Conservation (phyloP, 1,284 basidiomycete genomes). For the Microbotryum violaceum region DNA sequence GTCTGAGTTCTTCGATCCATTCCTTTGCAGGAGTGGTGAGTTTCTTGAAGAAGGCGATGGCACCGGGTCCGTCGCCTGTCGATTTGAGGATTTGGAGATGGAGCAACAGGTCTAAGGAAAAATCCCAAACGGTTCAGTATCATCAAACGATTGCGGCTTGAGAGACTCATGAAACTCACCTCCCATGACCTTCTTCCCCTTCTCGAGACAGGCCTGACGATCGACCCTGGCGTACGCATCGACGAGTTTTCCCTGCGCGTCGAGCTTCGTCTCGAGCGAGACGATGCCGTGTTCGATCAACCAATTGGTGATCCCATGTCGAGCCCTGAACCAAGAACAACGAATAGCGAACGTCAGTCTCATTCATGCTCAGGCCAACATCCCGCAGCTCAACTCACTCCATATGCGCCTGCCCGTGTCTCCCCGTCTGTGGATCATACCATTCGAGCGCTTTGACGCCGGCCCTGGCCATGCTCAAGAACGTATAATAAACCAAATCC, state of each 20-base stretch:
- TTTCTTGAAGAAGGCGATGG: constrained; percentile 59
- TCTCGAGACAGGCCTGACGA: constrained; percentile 55
- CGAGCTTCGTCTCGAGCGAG: constrained; percentile 50
- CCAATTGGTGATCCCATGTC: constrained; percentile 70
- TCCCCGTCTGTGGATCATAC: constrained; percentile 67
- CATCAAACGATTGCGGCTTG: no score
- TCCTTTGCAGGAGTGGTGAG: constrained; percentile 61
- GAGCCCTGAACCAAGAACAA: constrained; percentile 34
- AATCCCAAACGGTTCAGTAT: no score
- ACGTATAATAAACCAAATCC: constrained; percentile 69
- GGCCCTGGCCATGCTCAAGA: constrained; percentile 67
- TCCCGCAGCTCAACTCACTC: constrained; percentile 2
- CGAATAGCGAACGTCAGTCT: no score
- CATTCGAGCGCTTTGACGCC: constrained; percentile 66
- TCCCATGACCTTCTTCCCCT: constrained; percentile 59
- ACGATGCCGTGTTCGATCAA: constrained; percentile 64
- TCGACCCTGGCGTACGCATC: constrained; percentile 65
- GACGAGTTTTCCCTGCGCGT: constrained; percentile 52
- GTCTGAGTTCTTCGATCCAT: constrained; percentile 66
- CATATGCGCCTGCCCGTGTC: constrained; percentile 89
- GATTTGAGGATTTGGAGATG: constrained; percentile 73
- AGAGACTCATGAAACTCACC: no score
- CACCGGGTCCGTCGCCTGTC: constrained; percentile 67
- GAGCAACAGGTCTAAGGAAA: constrained; percentile 52
- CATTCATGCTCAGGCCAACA: no score